These are phyloP conservation scores for Suhomyces kilbournensis DNA, from an alignment of 805 yeast species.

Conservation along the genomic window DNA sequence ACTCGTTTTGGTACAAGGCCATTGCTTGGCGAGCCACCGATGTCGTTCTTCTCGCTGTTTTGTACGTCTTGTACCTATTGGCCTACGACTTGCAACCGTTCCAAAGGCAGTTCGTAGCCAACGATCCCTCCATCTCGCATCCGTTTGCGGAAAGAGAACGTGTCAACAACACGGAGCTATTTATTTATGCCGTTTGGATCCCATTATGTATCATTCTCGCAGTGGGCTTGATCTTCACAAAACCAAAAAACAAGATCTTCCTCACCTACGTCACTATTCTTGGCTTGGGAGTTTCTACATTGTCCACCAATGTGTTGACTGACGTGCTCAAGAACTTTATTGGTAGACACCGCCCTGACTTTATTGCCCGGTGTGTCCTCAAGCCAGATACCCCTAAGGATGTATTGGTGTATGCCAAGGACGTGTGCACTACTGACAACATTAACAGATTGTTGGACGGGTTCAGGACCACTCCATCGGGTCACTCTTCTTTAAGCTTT, in stretches of 20 bases:
- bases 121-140: conserved; percentile 75
- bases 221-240: conserved; percentile 41
- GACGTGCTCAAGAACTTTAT: conserved; percentile 77
- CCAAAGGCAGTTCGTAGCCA: conserved; percentile 71
- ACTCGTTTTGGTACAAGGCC: conserved; percentile 4
- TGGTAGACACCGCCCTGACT: conserved; percentile 92
- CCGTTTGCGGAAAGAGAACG: conserved; percentile 77
- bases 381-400: conserved; percentile 51
- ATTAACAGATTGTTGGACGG: conserved; percentile 55
- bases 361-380: conserved; percentile 81
- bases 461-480: conserved; percentile 79
- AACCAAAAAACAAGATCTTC: conserved; percentile 50
- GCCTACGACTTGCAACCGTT: conserved; percentile 50
- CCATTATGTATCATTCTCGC: conserved; percentile 45
- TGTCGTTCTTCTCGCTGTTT: conserved; percentile 17
- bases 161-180: conserved; percentile 55
- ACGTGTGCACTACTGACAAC: conserved; percentile 60
- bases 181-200: conserved; percentile 49
- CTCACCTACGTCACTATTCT: conserved; percentile 55
- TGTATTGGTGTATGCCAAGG: conserved; percentile 55
- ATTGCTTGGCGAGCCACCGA: conserved; percentile 27
- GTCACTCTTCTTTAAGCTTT: conserved; percentile 72
- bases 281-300: conserved; percentile 62
- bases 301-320: conserved; percentile 61
- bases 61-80: conserved; percentile 21